Base-by-base conservation (phyloP, 345 rosid species). In the Hevea brasiliensis region DNA sequence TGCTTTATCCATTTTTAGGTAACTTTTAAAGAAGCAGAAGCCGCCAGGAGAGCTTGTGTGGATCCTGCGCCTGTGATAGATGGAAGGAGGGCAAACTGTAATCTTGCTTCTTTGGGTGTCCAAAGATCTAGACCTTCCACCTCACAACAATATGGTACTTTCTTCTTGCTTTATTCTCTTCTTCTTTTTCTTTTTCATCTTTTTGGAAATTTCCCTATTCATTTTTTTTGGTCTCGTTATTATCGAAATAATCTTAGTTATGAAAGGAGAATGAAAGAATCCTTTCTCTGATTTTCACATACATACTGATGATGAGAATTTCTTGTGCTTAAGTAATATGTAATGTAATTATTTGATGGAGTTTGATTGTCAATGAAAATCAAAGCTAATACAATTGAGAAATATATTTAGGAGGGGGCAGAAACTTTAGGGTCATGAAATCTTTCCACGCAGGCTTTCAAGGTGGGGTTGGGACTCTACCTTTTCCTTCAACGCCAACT, bases 51-150 rank as follows among this genome's bases (percentile, higher is more conserved):
- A 75, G 91, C 96, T 17, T 87, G 93, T 72, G 88, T 87, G 68
- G 88, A 89, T 75, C 81, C 83, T 51, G 83, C 90, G 59, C 90
- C 91, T 2, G 83, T 89, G 27, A 89, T 90, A 40, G 91, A 90
- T 77, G 88, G 88, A 27, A 86, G 90, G 75, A 84, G 91, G 72
- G 89, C 93, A 50, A 90, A 90, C 69, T 89, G 93, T 75, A 90
- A 89, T 70, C 90, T 90, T 76, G 89, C 90, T 60, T 90, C 89
- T 45, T 85, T 90, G 60, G 96, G 96, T 29, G 86, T 90, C 66
- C 84, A 80, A 7, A 90, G 84, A 73, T 82, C 83, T 72, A 87
- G 72, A 54, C 89, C 87, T 68, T 73, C 88, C 57, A 83, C 84
- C 79, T 82, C 88, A 64, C 91, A 86, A 76, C 90, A n/a, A n/a